Conservation (phyloP, 2,329 filamentous ascomycete species). For the Trichoderma sp. region DNA sequence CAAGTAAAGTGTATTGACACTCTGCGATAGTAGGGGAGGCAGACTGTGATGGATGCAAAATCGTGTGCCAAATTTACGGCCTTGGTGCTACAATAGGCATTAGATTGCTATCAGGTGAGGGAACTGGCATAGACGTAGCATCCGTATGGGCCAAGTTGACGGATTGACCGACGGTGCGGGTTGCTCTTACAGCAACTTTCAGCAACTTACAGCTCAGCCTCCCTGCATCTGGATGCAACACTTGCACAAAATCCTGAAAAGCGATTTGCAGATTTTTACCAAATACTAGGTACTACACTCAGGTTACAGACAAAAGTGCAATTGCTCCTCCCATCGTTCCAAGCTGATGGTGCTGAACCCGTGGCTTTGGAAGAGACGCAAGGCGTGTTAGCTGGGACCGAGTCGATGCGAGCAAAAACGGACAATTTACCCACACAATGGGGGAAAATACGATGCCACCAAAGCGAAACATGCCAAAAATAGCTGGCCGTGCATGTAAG, state of each 20-base stretch:
- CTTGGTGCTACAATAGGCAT: not conserved
- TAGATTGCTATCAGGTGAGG: not conserved
- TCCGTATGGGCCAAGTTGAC: not conserved
- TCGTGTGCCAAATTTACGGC: not conserved
- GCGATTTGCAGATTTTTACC: conserved; percentile 3
- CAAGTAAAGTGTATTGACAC: not conserved
- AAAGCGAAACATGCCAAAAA: conserved; percentile 5
- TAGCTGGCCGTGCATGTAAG: conserved; percentile 9
- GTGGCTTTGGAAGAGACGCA: not conserved
- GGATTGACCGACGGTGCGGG: not conserved
- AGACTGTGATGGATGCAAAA: not conserved
- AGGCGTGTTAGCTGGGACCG: not conserved
- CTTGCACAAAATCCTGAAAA: not conserved
- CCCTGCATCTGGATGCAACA: not conserved
- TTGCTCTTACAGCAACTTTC: not conserved
- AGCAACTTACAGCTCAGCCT: not conserved
- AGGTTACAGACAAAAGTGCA: not conserved
- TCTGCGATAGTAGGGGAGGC: not conserved
- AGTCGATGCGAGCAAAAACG: conserved; percentile 5
- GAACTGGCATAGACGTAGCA: not conserved
- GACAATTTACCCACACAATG: conserved; percentile 16
- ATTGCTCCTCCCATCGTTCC: not conserved
- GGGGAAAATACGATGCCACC: conserved; percentile 11
- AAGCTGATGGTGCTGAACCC: not conserved
- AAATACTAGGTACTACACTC: not conserved